Evolutionary conservation across 2,329 filamentous ascomycete genomes (phyloP).

Genomic region (Trichoderma sp.): DNA sequence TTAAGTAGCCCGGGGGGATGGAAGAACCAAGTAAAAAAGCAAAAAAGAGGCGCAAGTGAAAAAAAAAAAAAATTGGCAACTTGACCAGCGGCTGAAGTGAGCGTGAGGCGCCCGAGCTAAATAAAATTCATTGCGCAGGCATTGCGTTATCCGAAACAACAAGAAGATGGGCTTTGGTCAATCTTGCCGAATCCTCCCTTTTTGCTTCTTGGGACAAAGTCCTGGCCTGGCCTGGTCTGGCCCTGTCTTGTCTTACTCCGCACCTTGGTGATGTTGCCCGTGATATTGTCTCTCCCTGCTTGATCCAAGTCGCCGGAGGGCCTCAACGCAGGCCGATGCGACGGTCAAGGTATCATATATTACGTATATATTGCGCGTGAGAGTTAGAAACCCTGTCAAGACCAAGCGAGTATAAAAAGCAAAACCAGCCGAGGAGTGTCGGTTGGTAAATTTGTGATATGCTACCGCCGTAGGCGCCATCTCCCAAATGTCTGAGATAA

Average conservation of each 20-base stretch:
- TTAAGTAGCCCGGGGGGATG: neutral
- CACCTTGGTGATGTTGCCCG: neutral
- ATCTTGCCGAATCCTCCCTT: neutral
- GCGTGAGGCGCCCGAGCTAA: conserved; percentile 13
- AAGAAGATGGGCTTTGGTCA: neutral
- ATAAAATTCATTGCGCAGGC: neutral
- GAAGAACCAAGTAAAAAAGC: neutral
- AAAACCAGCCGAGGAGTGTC: too few relatives aligned
- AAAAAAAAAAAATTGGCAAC: neutral
- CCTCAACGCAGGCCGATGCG: conserved; percentile 3
- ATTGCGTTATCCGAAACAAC: neutral
- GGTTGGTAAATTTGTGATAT: neutral
- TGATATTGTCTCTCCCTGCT: conserved; percentile 5
- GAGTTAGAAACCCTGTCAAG: neutral
- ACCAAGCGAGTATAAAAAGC: neutral
- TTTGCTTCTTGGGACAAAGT: neutral
- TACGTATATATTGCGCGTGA: neutral
- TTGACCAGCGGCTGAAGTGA: conserved; percentile 13
- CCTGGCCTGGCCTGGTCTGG: neutral
- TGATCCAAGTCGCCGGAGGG: neutral
- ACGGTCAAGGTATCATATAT: neutral
- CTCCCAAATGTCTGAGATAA: neutral
- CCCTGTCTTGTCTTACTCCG: conserved; percentile 3
- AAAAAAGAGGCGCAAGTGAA: neutral
- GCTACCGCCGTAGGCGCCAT: neutral